These are phyloP conservation scores for Microsporum ferrugineum DNA, from an alignment of 2,329 filamentous ascomycete species.

Conservation along the genomic window DNA sequence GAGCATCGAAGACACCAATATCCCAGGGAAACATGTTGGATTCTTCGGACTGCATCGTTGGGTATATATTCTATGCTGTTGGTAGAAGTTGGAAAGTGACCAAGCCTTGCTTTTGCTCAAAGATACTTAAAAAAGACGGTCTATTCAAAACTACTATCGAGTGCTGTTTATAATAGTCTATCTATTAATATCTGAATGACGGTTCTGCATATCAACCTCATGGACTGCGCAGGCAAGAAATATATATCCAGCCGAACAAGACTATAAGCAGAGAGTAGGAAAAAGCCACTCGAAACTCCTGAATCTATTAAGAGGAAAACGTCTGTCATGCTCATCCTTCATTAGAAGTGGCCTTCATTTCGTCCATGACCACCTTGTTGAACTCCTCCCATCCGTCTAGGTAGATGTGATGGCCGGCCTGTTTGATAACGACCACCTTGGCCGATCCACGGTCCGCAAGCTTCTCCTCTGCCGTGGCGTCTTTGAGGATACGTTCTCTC, in stretches of 20 bases:
- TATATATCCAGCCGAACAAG: not conserved
- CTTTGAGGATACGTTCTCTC: slow-evolving; percentile 47
- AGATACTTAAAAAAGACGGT: not conserved
- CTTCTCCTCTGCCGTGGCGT: slow-evolving; percentile 46
- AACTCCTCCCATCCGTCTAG: slow-evolving; percentile 60
- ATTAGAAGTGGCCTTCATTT: slow-evolving; percentile 53
- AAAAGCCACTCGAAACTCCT: not conserved
- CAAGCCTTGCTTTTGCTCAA: too few relatives aligned
- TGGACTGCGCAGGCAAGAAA: not conserved
- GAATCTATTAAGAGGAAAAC: not conserved
- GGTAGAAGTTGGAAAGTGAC: not conserved
- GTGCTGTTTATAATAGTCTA: not conserved
- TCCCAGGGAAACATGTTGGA: slow-evolving; percentile 46
- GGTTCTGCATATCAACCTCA: not conserved
- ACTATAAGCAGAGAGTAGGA: not conserved
- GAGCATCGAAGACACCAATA: slow-evolving; percentile 51
- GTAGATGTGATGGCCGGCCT: slow-evolving; percentile 62
- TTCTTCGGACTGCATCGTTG: not conserved
- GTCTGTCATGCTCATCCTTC: not conserved
- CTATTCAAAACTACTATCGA: not conserved
- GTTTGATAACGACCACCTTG: slow-evolving; percentile 67
- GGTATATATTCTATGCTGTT: not conserved
- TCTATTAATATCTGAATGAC: not conserved
- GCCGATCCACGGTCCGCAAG: slow-evolving; percentile 63
- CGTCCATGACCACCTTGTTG: slow-evolving; percentile 51